Evolutionary conservation across 805 yeast species (phyloP), one percentile per base, ranked within the genome.

Genomic region (Millerozyma acaciae): DNA sequence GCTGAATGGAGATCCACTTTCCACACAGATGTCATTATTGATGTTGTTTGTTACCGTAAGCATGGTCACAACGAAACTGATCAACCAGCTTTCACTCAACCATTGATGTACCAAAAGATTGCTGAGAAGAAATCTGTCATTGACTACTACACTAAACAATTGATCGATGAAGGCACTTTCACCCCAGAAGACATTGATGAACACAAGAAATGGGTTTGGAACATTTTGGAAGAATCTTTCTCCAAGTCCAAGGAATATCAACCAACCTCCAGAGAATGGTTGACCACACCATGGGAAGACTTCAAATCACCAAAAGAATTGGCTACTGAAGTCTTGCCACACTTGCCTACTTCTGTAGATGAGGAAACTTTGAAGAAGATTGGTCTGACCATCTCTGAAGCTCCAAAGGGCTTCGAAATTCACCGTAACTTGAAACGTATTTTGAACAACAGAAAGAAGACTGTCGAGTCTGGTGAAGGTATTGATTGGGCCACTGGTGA

Each of bases 401-500:
- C 88, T 69, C 99, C 99, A 52, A 75, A 75, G 51, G 80, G 73
- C 28, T 90, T 93, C 63, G 86, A 84, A 55, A 81, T 88, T 36
- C 99, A 93, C 76, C 82, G 86, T 64, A 93, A 93, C 73, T 75
- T 93, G 68, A 87, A 89, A 76, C 86, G 99, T 75, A 93, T 93
- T 53, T 73, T 93, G 63, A 78, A 75, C 56, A 75, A 78, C 53
- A 85, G 98, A 71, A 76, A 83, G 64, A 93, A 93, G 73, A 62
- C 95, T 28, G 75, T 81, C 39, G 93, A 86, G 48, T 61, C 78
- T 18, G 98, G 98, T 56, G 87, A 84, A 65, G 94, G 90, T 55
- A 87, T 93, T 46, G 99, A 93, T 65, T 93, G 97, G 98, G 83
- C 98, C 30, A 93, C 99, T 38, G 99, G 96, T 77, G 99, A 93